Evolutionary conservation across 1,139 yeast species (phyloP), one percentile per base, ranked within the genome.

Genomic region (Pneumocystis sp.): DNA sequence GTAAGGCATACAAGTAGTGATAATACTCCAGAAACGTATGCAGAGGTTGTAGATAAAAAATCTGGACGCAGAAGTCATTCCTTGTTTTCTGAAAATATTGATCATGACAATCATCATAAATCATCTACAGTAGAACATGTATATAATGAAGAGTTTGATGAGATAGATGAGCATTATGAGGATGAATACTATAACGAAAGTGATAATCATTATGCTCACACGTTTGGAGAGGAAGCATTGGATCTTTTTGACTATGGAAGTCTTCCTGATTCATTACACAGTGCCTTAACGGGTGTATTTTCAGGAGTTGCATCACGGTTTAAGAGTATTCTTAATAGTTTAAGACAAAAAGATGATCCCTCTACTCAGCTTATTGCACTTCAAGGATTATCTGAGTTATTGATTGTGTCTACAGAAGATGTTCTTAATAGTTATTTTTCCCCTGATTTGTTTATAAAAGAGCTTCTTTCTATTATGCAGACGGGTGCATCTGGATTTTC

Each of bases 381-480:
- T 56, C 77, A 75, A 63, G 78, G 76, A 64, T 73, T 78, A 21
- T 75, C 78, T 6, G 76, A 74, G 19, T 66, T 74, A 45, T 70
- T 78, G 57, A 72, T 78, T 34, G 73, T 77, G 68, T 72, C 76
- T 25, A 74, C 75, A 40, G 79, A 76, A 67, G 78, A 74, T 35
- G 67, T 70, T 56, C 67, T 76, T 44, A 63, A 71, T 2, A 72
- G 74, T 35, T 68, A 71, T 7, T 78, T 91, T 15, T 95, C 96
- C 0, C 79, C 86, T 0, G 80, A 79, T 63, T 80, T 79, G 63
- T 74, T 89, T 29, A 79, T 89, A 0, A 78, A 77, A 57, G 81
- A 82, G 37, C 76, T 91, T 63, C 82, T 87, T 1, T 76, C 76
- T 4, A 80, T 90, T 12, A 77, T 93, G 76, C 78, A 79, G 31